Base-by-base conservation (phyloP, 2,329 filamentous ascomycete genomes). In the Chaetomium strumarium region DNA sequence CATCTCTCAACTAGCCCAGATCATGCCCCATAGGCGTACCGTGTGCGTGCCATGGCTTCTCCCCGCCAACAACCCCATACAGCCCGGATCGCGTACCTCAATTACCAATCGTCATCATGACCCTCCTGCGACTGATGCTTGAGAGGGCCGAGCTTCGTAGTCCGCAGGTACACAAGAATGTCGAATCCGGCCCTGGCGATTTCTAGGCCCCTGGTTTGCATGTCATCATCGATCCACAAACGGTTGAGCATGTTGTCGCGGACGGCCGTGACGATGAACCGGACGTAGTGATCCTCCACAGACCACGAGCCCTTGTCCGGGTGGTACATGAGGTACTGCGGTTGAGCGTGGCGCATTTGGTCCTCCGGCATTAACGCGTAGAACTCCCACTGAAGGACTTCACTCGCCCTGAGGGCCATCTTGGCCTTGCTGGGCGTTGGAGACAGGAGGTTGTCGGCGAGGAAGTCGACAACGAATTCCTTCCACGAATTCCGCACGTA, bases 221-320 rank as follows among this genome's bases (percentile, higher is more conserved):
- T 68, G 17, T 67, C 64, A 12, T 49, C 56, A 24, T 66, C 62
- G 40, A 58, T 58, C 69, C 68, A 71, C 53, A 67, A 33, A 30
- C 58, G 57, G 48, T 61, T 62, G 42, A 71, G 58, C 56, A 67
- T 58, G 49, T 68, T 70, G 56, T 71, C 68, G 24, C 52, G 49
- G n/a, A 70, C 55, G 34, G 70, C 62, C 24, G 65, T 66, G 40
- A 62, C 63, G 37, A 72, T 66, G 63, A 72, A 73, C 34, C 70
- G 67, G 38, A 70, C 62, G 42, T 68, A 58, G 55, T 72, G 69
- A 53, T 72, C 70, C 45, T 70, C 64, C 39, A 56, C 44, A 17
- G 64, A 63, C 70, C 69, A 72, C 24, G 52, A 61, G 2, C 53
- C 52, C 64, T 72, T 72, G 51, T 68, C 62, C 20, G 69, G 68